Evolutionary conservation across 495 filamentous ascomycete genomes (phyloP), one percentile per base, ranked within the genome.

Genomic region (Margaritispora aquatica): DNA sequence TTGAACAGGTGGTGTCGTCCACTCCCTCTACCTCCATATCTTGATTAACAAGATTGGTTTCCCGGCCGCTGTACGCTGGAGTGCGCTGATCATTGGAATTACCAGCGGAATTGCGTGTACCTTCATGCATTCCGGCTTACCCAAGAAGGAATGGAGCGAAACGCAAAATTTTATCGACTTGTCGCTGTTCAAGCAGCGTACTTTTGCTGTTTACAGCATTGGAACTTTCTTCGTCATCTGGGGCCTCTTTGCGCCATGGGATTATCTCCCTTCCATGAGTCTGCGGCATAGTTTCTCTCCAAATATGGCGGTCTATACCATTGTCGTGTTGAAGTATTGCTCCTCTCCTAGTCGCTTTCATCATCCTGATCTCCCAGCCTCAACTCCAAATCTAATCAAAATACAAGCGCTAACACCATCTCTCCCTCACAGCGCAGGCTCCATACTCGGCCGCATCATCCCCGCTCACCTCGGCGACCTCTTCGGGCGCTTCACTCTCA

Each of bases 11-110:
- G 87, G 86, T n/a, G 76, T 88, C 29, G 76, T 89, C 9, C 75
- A 86, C 41, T 82, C 83, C 8, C 88, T 92, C 13, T 47, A 90
- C 78, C 77, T 90, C 46, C 65, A 78, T 13, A 71, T 76, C 15
- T 67, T 91, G 15, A 81, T 91, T 59, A 74, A 70, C 0, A 54
- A 69, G 20, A 75, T 88, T 36, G 88, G 86, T 1, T 92, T 88
- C 57, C 69, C 72, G 1, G 90, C 87, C 86, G 75, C 87, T 1
- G 82, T 91, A 70, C 82, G 88, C 11, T 77, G 77, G 26, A 72
- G 77, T 34, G 87, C 82, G 9, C 54, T 88, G 2, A 73, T 91
- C 9, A 87, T 92, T 55, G 80, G 73, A 74, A 68, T 66, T 2
- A 84, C 89, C 87, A 22, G 21, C 7, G 21, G 23, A 21, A 11